These are phyloP conservation scores for Echria macrotheca DNA, from an alignment of 495 filamentous ascomycete species.

Conservation along the genomic window DNA sequence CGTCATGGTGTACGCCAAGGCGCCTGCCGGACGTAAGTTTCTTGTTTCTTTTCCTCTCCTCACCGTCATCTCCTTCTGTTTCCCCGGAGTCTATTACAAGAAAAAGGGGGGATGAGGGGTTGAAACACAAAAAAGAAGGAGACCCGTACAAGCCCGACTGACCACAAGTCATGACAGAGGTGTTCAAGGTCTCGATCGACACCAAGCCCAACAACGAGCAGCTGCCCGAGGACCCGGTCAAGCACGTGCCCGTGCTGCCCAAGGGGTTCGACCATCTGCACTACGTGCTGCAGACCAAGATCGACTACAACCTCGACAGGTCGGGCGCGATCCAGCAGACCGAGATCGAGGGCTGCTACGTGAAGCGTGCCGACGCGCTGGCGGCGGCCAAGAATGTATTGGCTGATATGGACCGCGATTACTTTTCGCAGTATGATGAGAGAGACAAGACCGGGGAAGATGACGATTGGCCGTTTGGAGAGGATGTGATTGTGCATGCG, in stretches of 20 bases:
- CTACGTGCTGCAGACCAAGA: constrained; percentile 39
- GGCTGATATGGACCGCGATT: constrained; percentile 14
- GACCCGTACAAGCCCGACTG: too few relatives aligned
- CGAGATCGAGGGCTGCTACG: constrained; percentile 37
- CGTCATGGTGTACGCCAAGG: constrained; percentile 30
- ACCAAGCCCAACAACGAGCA: constrained; percentile 33
- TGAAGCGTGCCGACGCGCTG: constrained; percentile 25
- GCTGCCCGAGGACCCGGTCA: constrained; percentile 18
- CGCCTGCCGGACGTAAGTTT: constrained; percentile 30
- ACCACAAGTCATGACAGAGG: too few relatives aligned
- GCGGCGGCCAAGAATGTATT: constrained; percentile 25
- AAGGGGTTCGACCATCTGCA: constrained; percentile 26
- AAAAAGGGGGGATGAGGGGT: too few relatives aligned
- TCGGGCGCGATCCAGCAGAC: constrained; percentile 27
- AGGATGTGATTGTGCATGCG: constrained; percentile 39
- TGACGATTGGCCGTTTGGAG: constrained; percentile 38
- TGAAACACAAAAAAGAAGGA: too few relatives aligned
- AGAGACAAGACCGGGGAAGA: constrained; percentile 14
- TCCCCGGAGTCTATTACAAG: too few relatives aligned
- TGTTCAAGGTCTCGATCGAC: constrained; percentile 34
- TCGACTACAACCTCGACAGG: constrained; percentile 35
- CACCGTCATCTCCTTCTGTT: too few relatives aligned
- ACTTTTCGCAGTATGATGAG: constrained; percentile 39
- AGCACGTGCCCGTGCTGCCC: constrained; percentile 23
- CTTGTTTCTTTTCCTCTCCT: too few relatives aligned